Evolutionary conservation across 1,284 basidiomycete genomes (phyloP), one percentile per base, ranked within the genome.

Genomic region (Sanghuangporus weigelae): DNA sequence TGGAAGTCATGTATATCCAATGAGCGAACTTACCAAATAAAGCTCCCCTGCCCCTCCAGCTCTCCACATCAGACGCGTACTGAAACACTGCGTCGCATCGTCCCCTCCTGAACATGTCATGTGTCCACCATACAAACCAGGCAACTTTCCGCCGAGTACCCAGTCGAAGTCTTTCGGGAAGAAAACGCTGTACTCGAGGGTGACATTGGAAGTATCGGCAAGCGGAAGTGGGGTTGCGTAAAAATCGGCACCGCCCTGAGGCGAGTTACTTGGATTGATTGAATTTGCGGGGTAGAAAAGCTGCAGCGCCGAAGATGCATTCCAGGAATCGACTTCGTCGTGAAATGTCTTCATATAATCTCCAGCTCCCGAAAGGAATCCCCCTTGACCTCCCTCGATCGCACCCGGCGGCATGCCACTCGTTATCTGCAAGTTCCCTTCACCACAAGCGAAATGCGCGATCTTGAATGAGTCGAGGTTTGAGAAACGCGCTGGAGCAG

Each of bases 31-130:
- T 69, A 90, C 89, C 62, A 92, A 76, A 70, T 93, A 93, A 31
- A 92, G 73, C 70, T 91, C 89, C 0, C 89, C 89, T 0, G 70
- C 71, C 3, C 87, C 89, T 0, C 73, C 75, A 10, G 71, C 69
- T 51, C 89, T 78, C 89, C 89, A 92, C 89, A 92, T 92, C 66
- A 91, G 63, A 35, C 89, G 76, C 19, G 86, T 89, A 71, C 87
- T 89, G 69, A 89, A 92, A 67, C 89, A 91, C 60, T 81, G 78
- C 40, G 73, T 61, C 7, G 89, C 89, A 4, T 76, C 76, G 65
- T 85, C 78, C 5, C 89, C 89, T 7, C 88, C 88, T 26, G 87
- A 89, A 70, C 88, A 90, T 16, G 81, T 81, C 7, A 71, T 76
- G 67, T 81, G 84, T 0, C 89, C 89, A 0, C 89, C 89, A 69